Evolutionary conservation across 495 filamentous ascomycete species (phyloP), one percentile per base, ranked within the genome.

Genomic region (Aspergillus sparsus): DNA sequence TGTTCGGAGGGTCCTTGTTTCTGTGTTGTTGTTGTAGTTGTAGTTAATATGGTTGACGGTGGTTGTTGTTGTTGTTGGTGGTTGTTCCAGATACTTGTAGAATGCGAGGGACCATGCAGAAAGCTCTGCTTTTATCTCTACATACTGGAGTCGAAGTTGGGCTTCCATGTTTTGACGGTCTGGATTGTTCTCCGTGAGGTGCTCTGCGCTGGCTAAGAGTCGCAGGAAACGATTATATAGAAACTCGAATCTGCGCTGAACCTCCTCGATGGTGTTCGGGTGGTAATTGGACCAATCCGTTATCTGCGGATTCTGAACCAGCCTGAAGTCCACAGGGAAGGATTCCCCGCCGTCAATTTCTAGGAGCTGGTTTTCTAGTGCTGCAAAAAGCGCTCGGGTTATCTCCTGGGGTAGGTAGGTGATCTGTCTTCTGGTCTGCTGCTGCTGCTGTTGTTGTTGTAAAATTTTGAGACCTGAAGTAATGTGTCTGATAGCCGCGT

Each of bases 401-500:
- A 47, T 21, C 6, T 16, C n/a, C n/a, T 18, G n/a, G 27, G 44
- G 44, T 21, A 47, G 16, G 44, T 47, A 47, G 12, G 44, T 47
- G 1, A 18, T 21, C 49, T 41, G 35, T 5, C 13, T 47, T 21
- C 15, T 47, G 16, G 44, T 55, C 37, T 36, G 41, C 47, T 21
- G 35, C 7, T 49, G 56, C n/a, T 27, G 59, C 49, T 42, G 61
- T 15, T 65, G 59, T 15, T 69, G 63, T 12, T 63, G 52, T 18
- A 71, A 60, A 31, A 71, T 69, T 16, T 58, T 66, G 5, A 80
- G 53, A 2, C 80, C 79, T 33, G 65, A 77, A 46, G 72, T 69
- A 8, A 84, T 72, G 66, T 86, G 83, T 2, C 66, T 60, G n/a
- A 74, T 68, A 8, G 77, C 80, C 3, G 74, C 57, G 21, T 61